phyloP scores from a whole-genome alignment of 169 alveolate species.

The Cryptosporidium parvum region DNA sequence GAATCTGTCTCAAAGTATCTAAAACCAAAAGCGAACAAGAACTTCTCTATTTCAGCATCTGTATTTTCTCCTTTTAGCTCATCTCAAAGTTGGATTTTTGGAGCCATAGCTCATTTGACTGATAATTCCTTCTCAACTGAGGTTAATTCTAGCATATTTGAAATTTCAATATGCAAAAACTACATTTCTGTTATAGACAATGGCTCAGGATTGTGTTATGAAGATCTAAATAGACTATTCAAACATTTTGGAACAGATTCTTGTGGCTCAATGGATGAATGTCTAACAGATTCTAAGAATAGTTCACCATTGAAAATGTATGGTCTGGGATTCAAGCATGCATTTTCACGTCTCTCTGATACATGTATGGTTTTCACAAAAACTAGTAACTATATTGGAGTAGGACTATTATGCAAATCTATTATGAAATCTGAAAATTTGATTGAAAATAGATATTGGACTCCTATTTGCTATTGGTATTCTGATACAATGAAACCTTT shows the following conservation, averaged over 20 bases:
- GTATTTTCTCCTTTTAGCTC: slow-evolving; percentile 29
- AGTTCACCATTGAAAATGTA: slow-evolving; percentile 36
- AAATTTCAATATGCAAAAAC: neutral
- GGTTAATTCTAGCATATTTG: neutral
- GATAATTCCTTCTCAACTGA: slow-evolving; percentile 83
- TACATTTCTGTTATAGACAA: slow-evolving; percentile 84
- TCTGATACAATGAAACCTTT: slow-evolving; percentile 49
- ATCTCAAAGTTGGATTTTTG: slow-evolving; percentile 87
- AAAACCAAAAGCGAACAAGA: slow-evolving; percentile 35
- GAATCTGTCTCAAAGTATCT: slow-evolving; percentile 10
- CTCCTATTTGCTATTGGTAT: slow-evolving; percentile 64
- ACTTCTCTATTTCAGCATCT: slow-evolving; percentile 12
- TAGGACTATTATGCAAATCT: slow-evolving; percentile 85
- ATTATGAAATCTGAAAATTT: slow-evolving; percentile 23
- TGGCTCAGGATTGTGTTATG: slow-evolving; percentile 85
- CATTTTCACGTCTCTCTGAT: slow-evolving; percentile 88
- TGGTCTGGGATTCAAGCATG: slow-evolving; percentile 90
- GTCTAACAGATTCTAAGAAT: neutral
- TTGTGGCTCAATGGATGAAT: neutral
- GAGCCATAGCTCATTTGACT: slow-evolving; percentile 87
- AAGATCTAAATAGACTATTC: slow-evolving; percentile 83
- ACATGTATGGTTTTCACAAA: slow-evolving; percentile 90
- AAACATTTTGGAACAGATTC: slow-evolving; percentile 83
- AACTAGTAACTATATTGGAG: slow-evolving; percentile 87
- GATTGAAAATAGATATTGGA: slow-evolving; percentile 15